A percentile compares a stretch with the other conserved stretches of the same genome.
Conservation (phyloP, 139 green algal species). For the Spirogloea muscicola region DNA sequence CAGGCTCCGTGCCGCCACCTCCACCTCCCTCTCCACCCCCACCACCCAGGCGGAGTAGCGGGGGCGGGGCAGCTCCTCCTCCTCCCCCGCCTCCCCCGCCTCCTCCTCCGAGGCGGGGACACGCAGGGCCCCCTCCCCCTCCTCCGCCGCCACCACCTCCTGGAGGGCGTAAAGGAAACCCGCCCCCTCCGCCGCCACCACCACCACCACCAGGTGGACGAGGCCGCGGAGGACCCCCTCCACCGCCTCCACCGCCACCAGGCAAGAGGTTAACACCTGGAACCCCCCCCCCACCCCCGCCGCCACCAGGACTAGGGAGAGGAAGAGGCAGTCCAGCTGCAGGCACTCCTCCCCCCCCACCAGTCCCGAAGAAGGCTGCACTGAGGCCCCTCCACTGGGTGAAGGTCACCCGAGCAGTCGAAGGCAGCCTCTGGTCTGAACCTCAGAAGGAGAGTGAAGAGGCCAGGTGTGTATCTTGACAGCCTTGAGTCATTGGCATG, state of each 20-base stretch:
- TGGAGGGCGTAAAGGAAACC: slow-evolving; percentile 1
- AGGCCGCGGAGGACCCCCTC: slow-evolving; percentile 19
- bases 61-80: slow-evolving; percentile 9
- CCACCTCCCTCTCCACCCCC: slow-evolving; percentile 18
- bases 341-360: background rate
- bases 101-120: background rate
- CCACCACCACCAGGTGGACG: slow-evolving; percentile 2
- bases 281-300: slow-evolving; percentile 11
- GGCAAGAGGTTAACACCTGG: slow-evolving; percentile 16
- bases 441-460: slow-evolving; percentile 27
- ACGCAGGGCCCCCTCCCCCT: slow-evolving; percentile 12
- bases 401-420: slow-evolving; percentile 21
- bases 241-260: slow-evolving; percentile 31
- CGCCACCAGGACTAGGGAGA: slow-evolving; percentile 10
- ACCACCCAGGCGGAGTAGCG: background rate
- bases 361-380: background rate
- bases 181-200: slow-evolving; percentile 24
- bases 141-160: slow-evolving; percentile 27
- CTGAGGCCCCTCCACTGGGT: slow-evolving; percentile 43
- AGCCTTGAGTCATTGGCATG: too few species aligned
- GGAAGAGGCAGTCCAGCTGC: slow-evolving; percentile 15
- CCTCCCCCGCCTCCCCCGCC: slow-evolving; percentile 31
- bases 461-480: too few species aligned
- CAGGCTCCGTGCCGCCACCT: slow-evolving; percentile 20
- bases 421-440: slow-evolving; percentile 35